Evolutionary conservation across 2,329 filamentous ascomycete genomes (phyloP).

Genomic region (Fusarium verticillioides): DNA sequence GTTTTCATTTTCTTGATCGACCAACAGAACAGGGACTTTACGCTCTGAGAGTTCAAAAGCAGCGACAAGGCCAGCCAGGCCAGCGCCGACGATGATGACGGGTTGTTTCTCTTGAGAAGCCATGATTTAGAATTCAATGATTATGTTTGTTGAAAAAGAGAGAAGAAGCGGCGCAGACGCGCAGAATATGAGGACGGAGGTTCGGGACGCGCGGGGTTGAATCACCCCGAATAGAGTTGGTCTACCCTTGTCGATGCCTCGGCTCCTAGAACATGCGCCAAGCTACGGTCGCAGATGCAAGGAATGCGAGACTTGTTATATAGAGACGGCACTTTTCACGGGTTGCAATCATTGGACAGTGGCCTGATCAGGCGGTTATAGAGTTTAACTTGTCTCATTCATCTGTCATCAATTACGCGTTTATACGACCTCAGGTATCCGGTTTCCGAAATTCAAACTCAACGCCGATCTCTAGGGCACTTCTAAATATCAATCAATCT

Average conservation of each 20-base stretch:
- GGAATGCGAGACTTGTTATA: background rate
- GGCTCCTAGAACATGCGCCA: constrained; percentile 16
- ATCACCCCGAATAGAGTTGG: constrained; percentile 1
- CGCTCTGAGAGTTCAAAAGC: constrained; percentile 66
- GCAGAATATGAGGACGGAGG: background rate
- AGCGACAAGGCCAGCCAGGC: constrained; percentile 69
- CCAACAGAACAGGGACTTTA: constrained; percentile 60
- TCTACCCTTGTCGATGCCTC: constrained; percentile 11
- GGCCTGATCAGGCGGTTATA: background rate
- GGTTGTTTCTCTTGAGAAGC: constrained; percentile 39
- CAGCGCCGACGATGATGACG: constrained; percentile 67
- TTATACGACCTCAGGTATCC: constrained; percentile 8
- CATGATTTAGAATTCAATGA: constrained; percentile 4
- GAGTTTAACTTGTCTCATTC: background rate
- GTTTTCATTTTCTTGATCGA: constrained; percentile 68
- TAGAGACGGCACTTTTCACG: background rate
- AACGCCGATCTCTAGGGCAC: constrained; percentile 16
- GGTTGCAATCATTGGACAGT: background rate
- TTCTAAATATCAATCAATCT: constrained; percentile 14
- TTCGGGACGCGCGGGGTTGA: constrained; percentile 25
- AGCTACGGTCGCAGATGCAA: constrained; percentile 9
- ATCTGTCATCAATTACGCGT: background rate
- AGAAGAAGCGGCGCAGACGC: background rate
- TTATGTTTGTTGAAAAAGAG: background rate
- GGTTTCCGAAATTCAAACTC: constrained; percentile 6